A percentile compares a stretch with the other conserved stretches of the same genome.
Conservation (phyloP, 805 yeast genomes). For the Kuraishia piskuri region DNA sequence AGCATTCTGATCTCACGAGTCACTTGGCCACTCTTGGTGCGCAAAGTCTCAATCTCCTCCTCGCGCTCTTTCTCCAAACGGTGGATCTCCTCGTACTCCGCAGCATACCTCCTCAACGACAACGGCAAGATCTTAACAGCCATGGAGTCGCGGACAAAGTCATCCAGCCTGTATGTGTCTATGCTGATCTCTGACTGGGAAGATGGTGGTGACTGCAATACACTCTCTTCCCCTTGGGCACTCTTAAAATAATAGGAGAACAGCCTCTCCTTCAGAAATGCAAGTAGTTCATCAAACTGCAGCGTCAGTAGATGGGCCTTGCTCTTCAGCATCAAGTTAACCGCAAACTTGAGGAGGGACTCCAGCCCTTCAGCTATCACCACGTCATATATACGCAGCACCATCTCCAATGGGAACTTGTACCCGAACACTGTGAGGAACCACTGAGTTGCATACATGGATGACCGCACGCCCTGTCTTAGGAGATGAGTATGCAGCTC, state of each 20-base stretch:
- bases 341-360: constrained; percentile 74
- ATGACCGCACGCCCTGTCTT: constrained; percentile 81
- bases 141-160: constrained; percentile 73
- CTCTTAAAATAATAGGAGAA: constrained; percentile 59
- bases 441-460: constrained; percentile 99
- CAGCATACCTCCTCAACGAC: constrained; percentile 58
- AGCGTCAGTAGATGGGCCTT: constrained; percentile 48
- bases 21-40: constrained; percentile 61
- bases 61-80: constrained; percentile 55
- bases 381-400: constrained; percentile 78
- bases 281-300: constrained; percentile 69
- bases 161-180: constrained; percentile 52
- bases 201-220: neutral
- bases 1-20: constrained; percentile 65
- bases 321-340: constrained; percentile 70
- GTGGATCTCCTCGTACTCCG: constrained; percentile 72
- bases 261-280: constrained; percentile 69
- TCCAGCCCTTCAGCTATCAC: constrained; percentile 89
- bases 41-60: constrained; percentile 49
- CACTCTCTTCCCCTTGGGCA: constrained; percentile 11
- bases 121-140: constrained; percentile 65
- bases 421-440: constrained; percentile 91
- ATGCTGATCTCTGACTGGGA: constrained; percentile 9
- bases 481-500: constrained; percentile 63
- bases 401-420: constrained; percentile 86